Conservation (phyloP, 768 basidiomycete genomes). For the Tricholoma sp. region DNA sequence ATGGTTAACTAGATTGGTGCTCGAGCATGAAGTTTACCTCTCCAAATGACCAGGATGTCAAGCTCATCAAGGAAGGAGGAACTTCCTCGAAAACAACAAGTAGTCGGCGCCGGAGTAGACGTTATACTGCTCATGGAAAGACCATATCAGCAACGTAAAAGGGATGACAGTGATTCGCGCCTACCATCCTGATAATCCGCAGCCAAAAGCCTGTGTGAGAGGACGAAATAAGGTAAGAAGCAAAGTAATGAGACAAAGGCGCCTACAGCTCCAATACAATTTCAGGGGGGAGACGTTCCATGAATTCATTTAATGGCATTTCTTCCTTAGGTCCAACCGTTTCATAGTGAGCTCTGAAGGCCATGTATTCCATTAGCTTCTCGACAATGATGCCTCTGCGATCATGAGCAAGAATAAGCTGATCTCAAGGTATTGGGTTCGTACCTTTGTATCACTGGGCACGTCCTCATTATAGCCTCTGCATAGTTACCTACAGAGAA, state of each 20-base stretch:
- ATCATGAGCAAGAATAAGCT: slow-evolving; percentile 15
- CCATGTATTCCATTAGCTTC: slow-evolving; percentile 86
- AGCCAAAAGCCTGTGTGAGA: slow-evolving; percentile 42
- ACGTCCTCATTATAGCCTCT: slow-evolving; percentile 68
- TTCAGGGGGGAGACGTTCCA: slow-evolving; percentile 81
- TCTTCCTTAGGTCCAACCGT: slow-evolving; percentile 70
- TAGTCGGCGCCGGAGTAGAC: neutral
- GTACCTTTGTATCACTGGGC: slow-evolving; percentile 68
- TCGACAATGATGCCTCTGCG: slow-evolving; percentile 64
- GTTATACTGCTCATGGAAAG: neutral
- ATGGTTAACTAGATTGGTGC: neutral
- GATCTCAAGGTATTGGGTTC: slow-evolving; percentile 11
- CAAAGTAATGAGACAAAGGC: neutral
- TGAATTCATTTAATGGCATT: slow-evolving; percentile 68
- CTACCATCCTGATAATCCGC: slow-evolving; percentile 66
- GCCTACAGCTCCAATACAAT: slow-evolving; percentile 86
- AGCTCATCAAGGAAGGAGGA: too few relatives aligned
- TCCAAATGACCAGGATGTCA: neutral
- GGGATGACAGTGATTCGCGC: neutral
- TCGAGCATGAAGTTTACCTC: too few relatives aligned
- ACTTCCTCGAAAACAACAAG: neutral
- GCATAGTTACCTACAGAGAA: slow-evolving; percentile 55
- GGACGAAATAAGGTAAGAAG: neutral
- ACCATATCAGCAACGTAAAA: neutral
- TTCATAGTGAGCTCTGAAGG: slow-evolving; percentile 77